phyloP scores from a whole-genome alignment of 2,329 filamentous ascomycete genomes.

The Talaromyces funiculosus region DNA sequence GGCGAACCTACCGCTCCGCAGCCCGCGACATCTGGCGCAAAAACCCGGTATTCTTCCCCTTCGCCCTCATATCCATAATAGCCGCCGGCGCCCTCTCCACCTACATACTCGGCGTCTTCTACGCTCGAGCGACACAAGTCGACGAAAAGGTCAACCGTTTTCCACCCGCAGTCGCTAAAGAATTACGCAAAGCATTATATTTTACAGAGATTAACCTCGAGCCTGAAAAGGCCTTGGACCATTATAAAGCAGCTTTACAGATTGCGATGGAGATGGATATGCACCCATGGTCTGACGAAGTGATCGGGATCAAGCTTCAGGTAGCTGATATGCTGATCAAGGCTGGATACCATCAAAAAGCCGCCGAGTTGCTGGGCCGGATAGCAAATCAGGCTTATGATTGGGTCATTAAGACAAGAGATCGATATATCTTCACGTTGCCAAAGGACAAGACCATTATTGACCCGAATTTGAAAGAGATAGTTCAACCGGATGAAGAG shows the following conservation, averaged over 20 bases:
- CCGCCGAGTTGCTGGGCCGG: slow-evolving; percentile 73
- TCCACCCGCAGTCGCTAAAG: slow-evolving; percentile 43
- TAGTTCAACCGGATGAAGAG: slow-evolving; percentile 1
- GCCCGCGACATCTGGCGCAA: slow-evolving; percentile 38
- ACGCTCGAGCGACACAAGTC: slow-evolving; percentile 39
- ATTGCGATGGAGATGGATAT: slow-evolving; percentile 67
- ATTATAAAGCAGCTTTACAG: slow-evolving; percentile 73
- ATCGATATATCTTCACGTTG: slow-evolving; percentile 20
- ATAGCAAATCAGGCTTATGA: slow-evolving; percentile 62
- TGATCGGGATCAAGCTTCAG: slow-evolving; percentile 82
- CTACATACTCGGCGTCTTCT: slow-evolving; percentile 31
- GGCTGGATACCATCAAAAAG: slow-evolving; percentile 61
- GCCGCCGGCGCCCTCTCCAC: slow-evolving; percentile 31
- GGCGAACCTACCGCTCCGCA: slow-evolving; percentile 31
- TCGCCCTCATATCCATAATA: slow-evolving; percentile 36
- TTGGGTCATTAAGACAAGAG: slow-evolving; percentile 25
- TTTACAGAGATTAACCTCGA: slow-evolving; percentile 74
- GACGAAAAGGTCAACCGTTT: slow-evolving; percentile 39
- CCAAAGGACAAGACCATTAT: slow-evolving; percentile 17
- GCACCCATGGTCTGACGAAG: slow-evolving; percentile 85
- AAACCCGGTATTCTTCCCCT: slow-evolving; percentile 38
- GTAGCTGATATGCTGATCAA: slow-evolving; percentile 75
- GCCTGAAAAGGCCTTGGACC: slow-evolving; percentile 69
- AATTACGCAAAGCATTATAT: slow-evolving; percentile 78
- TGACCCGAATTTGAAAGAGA: slow-evolving; percentile 10